Base-by-base conservation (phyloP, 1,139 yeast genomes). In the Kluyveromyces sp. region DNA sequence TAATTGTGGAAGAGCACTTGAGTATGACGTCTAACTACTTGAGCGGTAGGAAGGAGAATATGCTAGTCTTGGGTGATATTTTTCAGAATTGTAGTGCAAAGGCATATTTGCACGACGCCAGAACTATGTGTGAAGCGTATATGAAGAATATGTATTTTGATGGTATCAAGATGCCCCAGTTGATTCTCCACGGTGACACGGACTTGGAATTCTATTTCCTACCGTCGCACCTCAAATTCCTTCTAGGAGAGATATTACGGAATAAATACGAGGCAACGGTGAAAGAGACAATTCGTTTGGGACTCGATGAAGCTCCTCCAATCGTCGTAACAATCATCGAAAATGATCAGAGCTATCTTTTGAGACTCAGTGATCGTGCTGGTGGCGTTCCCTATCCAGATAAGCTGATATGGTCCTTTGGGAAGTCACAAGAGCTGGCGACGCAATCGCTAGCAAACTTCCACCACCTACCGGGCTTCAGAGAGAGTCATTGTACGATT, bases 1-100 rank as follows among this genome's bases (percentile, higher is more conserved):
- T 90, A 42, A 84, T 90, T 53, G 89, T 88, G 36, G 96, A 90
- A 65, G 96, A 90, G 62, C 97, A 90, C 65, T 68, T 87, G 44
- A 79, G 94, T 6, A 72, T 90, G 45, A 79, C 95, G 0, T 77
- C 80, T 39, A 79, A 83, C 50, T 84, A 78, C 63, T 66, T 58
- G 45, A 65, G 68, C 47, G 64, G 66, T 8, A 62, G 63, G 50
- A 58, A 61, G 38, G 66, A 66, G 58, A 75, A 57, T 65, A 70
- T 65, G 26, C 47, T 60, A 37, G 87, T 81, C 53, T 78, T 90
- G 53, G 97, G 97, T 34, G 96, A 86, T 56, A 88, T 90, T 28
- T 87, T 87, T 62, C 79, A 85, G 53, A 76, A 78, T 50, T 85
- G 96, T 61, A 76, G 80, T 21, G 94, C 96, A 0, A 72, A 70